Conservation (phyloP, 2,329 filamentous ascomycete genomes). For the Colletotrichum coccodes region DNA sequence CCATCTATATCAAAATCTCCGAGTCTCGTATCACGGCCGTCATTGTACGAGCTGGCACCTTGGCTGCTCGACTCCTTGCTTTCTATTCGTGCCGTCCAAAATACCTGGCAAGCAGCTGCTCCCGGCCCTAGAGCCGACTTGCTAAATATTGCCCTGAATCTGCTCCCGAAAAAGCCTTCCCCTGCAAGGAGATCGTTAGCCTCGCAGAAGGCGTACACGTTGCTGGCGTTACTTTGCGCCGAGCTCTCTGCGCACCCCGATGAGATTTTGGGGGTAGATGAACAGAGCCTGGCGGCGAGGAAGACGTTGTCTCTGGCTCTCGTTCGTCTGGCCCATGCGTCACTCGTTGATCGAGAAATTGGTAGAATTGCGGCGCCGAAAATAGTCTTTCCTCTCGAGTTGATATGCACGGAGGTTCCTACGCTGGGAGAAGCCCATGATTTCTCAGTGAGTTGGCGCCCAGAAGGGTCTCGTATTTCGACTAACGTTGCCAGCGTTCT, state of each 20-base stretch:
- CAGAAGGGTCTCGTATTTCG: not conserved
- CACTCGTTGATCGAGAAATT: conserved; percentile 43
- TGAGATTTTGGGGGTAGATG: conserved; percentile 41
- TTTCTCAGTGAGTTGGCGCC: conserved; percentile 49
- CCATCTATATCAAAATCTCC: conserved; percentile 47
- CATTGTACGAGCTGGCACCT: conserved; percentile 52
- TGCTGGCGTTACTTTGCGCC: conserved; percentile 54
- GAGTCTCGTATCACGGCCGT: conserved; percentile 43
- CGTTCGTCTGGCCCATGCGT: conserved; percentile 48
- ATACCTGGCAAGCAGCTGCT: conserved; percentile 44
- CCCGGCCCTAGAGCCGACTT: conserved; percentile 21
- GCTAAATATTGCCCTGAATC: conserved; percentile 5
- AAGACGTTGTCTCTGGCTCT: conserved; percentile 50
- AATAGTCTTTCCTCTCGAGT: conserved; percentile 53
- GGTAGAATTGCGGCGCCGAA: conserved; percentile 54
- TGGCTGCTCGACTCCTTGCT: conserved; percentile 63
- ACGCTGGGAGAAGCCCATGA: conserved; percentile 48
- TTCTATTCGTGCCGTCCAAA: conserved; percentile 52
- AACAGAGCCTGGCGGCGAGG: conserved; percentile 41
- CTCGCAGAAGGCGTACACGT: conserved; percentile 47
- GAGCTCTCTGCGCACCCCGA: conserved; percentile 49
- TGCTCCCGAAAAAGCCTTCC: conserved; percentile 16
- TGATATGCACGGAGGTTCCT: conserved; percentile 45
- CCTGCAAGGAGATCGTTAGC: conserved; percentile 30
- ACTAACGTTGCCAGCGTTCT: conserved; percentile 39